Evolutionary conservation across 1,284 basidiomycete genomes (phyloP), one percentile per base, ranked within the genome.

Genomic region (Trametes sp.): DNA sequence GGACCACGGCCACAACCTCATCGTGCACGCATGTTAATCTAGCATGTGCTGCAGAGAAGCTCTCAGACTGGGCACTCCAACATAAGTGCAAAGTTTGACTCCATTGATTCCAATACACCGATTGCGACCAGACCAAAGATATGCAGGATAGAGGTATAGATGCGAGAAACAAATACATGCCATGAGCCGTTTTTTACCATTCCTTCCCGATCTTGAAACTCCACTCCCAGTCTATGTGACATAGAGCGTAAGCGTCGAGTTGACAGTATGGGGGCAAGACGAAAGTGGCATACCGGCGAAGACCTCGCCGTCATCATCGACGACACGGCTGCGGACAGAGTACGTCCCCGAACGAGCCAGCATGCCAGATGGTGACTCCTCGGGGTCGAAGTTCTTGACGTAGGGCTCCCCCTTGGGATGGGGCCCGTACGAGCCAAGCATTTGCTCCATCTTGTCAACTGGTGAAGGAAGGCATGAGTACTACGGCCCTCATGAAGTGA

Each of bases 381-480:
- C 92, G 3, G 89, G 79, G 5, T 89, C 87, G 74, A 94, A 93
- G 76, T 89, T 84, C 77, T 90, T 91, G 62, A 69, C 75, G 71
- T 92, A 90, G 8, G 87, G 71, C 50, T 86, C 80, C 29, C 83
- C 86, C 2, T 83, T 75, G 16, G 89, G 82, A 62, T 82, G 77
- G 28, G 90, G 89, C 7, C 92, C 89, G 75, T 93, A 96, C 2
- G 93, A 95, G 29, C 94, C 95, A 36, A 96, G 85, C 95, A 96
- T 96, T 72, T 93, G 86, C 71, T 96, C 94, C 72, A 94, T 75
- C 76, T 92, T 95, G 76, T 95, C 94, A 69, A 95, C 94, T 94
- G 71, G 10, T 50, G 41, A 8, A 21, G 16, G 4, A 4, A 26
- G 16, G 19, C 16, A 26, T 52, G 36, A 49, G 36, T n/a, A 31